A percentile compares a stretch with the other conserved stretches of the same genome.
Conservation (phyloP, 1,139 yeast species). For the Debaryomyces udenii region DNA sequence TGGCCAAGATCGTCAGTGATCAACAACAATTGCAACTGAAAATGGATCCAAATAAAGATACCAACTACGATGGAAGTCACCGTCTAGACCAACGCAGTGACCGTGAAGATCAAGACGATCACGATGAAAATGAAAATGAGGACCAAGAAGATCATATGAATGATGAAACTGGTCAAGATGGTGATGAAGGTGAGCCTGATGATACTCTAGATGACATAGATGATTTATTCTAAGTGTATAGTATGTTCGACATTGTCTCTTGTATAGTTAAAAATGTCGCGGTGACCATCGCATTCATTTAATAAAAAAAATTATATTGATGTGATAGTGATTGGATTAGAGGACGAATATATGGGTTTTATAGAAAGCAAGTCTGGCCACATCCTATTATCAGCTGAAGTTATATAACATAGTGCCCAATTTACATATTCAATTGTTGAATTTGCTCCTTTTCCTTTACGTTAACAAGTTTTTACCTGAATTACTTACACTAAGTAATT, state of each 20-base stretch:
- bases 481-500: constrained; percentile 1
- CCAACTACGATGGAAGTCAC: constrained; percentile 23
- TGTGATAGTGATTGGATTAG: not conserved
- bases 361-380: constrained; percentile 1
- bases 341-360: constrained; percentile 6
- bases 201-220: constrained; percentile 47
- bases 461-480: constrained; percentile 1
- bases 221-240: constrained; percentile 28
- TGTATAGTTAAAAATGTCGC: constrained; percentile 3
- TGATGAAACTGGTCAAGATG: constrained; percentile 30
- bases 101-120: constrained; percentile 22
- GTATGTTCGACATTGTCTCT: constrained; percentile 7
- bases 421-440: constrained; percentile 3
- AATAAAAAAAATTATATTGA: constrained; percentile 3
- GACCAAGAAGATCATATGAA: constrained; percentile 27
- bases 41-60: constrained; percentile 26
- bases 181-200: constrained; percentile 22
- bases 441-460: constrained; percentile 1
- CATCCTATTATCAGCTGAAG: constrained; percentile 2
- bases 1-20: constrained; percentile 43
- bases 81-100: constrained; percentile 22
- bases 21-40: constrained; percentile 24
- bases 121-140: constrained; percentile 27
- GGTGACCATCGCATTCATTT: constrained; percentile 6
- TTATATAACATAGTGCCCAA: constrained; percentile 2